Base-by-base conservation (phyloP, 2,329 filamentous ascomycete genomes). In the Thelonectria blattea region DNA sequence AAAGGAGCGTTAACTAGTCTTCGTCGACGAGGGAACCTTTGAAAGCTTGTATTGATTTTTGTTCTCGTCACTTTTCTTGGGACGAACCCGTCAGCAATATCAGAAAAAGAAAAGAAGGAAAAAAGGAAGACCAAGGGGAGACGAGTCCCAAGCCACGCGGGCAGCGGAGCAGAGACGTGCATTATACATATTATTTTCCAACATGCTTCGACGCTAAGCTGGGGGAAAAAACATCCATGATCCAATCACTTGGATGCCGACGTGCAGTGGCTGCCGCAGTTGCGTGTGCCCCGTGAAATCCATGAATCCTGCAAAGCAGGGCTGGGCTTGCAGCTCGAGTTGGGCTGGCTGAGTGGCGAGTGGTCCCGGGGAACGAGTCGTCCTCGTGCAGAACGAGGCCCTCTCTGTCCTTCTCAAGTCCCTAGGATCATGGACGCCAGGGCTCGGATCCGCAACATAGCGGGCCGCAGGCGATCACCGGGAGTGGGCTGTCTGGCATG, bases 361-460 rank as follows among this genome's bases (percentile, higher is more conserved):
- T 10, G 5, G 4, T 30, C 5, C 27, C 27, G 27, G 27, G 5
- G 27, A 30, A 30, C 27, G 27, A 30, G 27, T 30, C 27, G 27
- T 30, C 27, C 4, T 6, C 27, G 27, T 30, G 27, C 27, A 30
- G 27, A 30, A 30, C 27, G 27, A 30, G 27, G 27, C 27, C 27
- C 27, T 30, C 27, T 7, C 22, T 24, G 5, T 9, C 32, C 32
- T n/a, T n/a, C n/a, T n/a, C 9, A 10, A 34, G 34, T 37, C 34
- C 15, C 34, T 37, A 59, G 65, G 62, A 56, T 49, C 42, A 51
- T n/a, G 18, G 39, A 58, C 60, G 64, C 61, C 63, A 65, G 64
- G 45, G 41, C 37, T 56, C 62, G 66, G 64, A 65, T 64, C 64
- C 62, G 66, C 61, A 68, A 51, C 39, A 56, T 52, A 60, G 58